Percentiles rank a stretch among this genome's conserved stretches.
phyloP scores from a whole-genome alignment of 2,329 filamentous ascomycete genomes.

The Hypoxylon sp. region DNA sequence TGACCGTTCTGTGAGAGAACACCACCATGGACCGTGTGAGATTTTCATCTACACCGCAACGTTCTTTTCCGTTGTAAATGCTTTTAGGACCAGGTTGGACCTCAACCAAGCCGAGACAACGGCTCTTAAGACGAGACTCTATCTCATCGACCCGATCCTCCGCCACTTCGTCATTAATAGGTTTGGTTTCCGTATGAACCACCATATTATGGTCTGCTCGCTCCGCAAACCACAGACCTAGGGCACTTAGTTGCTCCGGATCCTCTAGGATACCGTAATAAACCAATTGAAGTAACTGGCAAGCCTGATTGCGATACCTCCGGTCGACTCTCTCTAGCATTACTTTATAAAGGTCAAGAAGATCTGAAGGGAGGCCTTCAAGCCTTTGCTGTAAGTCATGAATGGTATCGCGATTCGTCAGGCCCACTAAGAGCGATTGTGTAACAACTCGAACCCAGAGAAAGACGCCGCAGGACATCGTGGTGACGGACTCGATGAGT shows the following conservation, averaged over 20 bases:
- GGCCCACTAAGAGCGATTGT: conserved; percentile 39
- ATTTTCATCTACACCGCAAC: not conserved
- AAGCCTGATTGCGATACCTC: conserved; percentile 30
- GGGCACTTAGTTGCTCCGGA: conserved; percentile 12
- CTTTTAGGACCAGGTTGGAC: conserved; percentile 1
- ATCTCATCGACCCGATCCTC: conserved; percentile 35
- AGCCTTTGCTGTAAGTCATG: conserved; percentile 39
- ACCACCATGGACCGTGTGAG: not conserved
- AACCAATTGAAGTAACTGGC: conserved; percentile 36
- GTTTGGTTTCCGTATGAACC: conserved; percentile 7
- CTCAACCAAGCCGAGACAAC: conserved; percentile 44
- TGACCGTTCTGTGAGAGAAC: conserved; percentile 45
- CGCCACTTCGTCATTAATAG: conserved; percentile 31
- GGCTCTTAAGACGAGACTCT: conserved; percentile 37
- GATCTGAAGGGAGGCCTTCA: conserved; percentile 40
- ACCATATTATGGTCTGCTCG: conserved; percentile 31
- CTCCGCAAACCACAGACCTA: conserved; percentile 46
- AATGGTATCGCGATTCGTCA: conserved; percentile 43
- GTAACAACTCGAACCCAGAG: conserved; percentile 46
- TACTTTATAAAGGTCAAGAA: conserved; percentile 41
- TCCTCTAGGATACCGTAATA: not conserved
- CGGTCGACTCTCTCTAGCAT: conserved; percentile 35
- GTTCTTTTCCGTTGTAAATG: not conserved
- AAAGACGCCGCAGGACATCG: conserved; percentile 43
- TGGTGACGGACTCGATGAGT: conserved; percentile 34